Conservation (phyloP, 2,329 filamentous ascomycete species). For the Penicillium brasilianum region DNA sequence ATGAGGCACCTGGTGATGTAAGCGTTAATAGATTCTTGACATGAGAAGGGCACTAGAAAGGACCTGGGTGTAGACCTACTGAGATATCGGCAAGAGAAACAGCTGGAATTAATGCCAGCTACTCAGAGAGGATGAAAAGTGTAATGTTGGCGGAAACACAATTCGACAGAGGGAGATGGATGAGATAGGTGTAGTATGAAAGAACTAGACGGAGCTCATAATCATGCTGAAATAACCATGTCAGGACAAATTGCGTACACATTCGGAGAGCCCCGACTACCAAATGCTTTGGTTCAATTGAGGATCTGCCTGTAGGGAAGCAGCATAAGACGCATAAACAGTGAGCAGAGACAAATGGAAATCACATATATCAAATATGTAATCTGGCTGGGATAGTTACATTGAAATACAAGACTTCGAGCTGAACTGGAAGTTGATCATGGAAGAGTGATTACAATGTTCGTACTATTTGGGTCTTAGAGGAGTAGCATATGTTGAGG, state of each 20-base stretch:
- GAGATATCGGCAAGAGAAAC: background rate
- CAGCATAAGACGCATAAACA: background rate
- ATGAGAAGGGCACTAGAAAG: background rate
- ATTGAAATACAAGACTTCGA: too few species aligned
- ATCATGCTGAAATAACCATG: background rate
- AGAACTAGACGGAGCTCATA: background rate
- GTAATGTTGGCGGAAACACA: background rate
- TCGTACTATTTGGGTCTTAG: background rate
- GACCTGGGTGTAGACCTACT: background rate
- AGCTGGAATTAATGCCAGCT: background rate
- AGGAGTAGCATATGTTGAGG: background rate
- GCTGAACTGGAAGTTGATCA: too few species aligned
- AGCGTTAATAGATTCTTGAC: background rate
- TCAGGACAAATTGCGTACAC: too few species aligned
- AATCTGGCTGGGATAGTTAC: too few species aligned
- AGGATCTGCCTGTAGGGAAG: background rate
- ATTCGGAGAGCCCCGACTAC: too few species aligned
- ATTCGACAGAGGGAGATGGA: background rate
- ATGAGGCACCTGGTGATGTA: background rate
- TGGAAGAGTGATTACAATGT: background rate
- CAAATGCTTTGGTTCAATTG: too few species aligned
- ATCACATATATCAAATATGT: background rate
- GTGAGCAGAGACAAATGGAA: background rate
- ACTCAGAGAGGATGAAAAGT: background rate
- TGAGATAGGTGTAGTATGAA: background rate